Evolutionary conservation across 805 yeast genomes (phyloP).

Genomic region (Ogataea dorogensis): DNA sequence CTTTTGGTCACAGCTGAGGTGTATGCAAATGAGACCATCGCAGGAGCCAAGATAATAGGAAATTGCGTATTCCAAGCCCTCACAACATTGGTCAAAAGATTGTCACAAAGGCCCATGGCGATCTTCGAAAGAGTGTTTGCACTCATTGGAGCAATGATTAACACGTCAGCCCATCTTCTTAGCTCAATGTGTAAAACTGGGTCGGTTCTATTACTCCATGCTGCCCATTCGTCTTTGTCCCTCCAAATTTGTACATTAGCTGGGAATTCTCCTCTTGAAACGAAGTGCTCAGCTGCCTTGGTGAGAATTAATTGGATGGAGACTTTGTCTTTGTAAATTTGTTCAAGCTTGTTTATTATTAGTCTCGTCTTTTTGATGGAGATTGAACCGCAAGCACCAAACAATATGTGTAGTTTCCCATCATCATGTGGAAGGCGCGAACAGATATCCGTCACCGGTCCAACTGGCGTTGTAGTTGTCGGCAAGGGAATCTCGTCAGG

Average conservation of each 20-base stretch:
- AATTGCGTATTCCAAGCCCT: conserved; percentile 62
- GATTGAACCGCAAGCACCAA: conserved; percentile 60
- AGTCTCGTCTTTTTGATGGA: conserved; percentile 51
- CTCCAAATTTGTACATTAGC: conserved; percentile 53
- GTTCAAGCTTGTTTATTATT: conserved; percentile 51
- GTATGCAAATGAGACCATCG: conserved; percentile 61
- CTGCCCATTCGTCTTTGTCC: conserved; percentile 56
- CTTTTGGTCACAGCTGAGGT: conserved; percentile 55
- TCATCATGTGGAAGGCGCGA: conserved; percentile 49
- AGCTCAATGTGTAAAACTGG: conserved; percentile 61
- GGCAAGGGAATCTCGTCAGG: conserved; percentile 6
- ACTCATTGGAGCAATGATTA: conserved; percentile 55
- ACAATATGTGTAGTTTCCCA: conserved; percentile 52
- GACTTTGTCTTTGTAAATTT: conserved; percentile 51
- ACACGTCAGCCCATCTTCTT: conserved; percentile 60
- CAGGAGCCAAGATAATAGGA: conserved; percentile 57
- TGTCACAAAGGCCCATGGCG: conserved; percentile 57
- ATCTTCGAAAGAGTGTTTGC: conserved; percentile 59
- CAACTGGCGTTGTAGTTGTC: conserved; percentile 5
- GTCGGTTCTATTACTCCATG: conserved; percentile 54
- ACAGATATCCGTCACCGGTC: conserved; percentile 22
- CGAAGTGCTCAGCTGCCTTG: conserved; percentile 50
- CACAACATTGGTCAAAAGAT: conserved; percentile 54
- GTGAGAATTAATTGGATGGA: conserved; percentile 56
- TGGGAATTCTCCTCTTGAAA: conserved; percentile 45